Conservation (phyloP, 768 basidiomycete species). For the Trametes meyenii region DNA sequence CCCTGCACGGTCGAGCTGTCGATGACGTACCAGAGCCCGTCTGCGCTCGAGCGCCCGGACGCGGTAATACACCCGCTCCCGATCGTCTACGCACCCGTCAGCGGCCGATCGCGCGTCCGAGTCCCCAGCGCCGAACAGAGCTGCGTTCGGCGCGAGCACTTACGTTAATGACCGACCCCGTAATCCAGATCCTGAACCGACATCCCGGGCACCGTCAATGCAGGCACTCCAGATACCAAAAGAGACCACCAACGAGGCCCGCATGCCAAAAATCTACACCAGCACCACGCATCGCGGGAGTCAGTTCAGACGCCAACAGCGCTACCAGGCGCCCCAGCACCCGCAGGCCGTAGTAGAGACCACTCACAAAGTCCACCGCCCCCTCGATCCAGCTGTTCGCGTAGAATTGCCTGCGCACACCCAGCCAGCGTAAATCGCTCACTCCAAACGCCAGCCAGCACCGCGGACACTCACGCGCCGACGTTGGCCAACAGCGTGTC, state of each 20-base stretch:
- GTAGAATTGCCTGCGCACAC: slow-evolving; percentile 24
- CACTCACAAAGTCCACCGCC: slow-evolving; percentile 30
- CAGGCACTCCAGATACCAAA: not conserved
- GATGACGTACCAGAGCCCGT: slow-evolving; percentile 31
- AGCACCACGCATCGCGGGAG: not conserved
- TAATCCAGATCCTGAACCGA: slow-evolving; percentile 27
- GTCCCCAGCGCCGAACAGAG: no score
- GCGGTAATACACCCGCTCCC: slow-evolving; percentile 28
- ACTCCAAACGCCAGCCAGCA: not conserved
- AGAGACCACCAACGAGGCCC: slow-evolving; percentile 23
- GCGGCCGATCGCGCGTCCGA: not conserved
- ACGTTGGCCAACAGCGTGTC: slow-evolving; percentile 28
- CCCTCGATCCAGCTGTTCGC: slow-evolving; percentile 31
- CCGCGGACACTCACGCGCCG: slow-evolving; percentile 23
- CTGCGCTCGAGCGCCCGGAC: slow-evolving; percentile 27
- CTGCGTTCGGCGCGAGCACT: slow-evolving; percentile 9
- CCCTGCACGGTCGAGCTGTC: slow-evolving; percentile 30
- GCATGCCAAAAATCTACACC: slow-evolving; percentile 28
- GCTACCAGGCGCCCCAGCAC: not conserved
- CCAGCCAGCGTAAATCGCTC: not conserved
- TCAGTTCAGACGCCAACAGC: no score
- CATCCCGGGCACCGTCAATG: not conserved
- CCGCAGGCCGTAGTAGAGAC: not conserved
- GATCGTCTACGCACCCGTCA: slow-evolving; percentile 22
- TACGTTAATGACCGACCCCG: slow-evolving; percentile 30